These are phyloP conservation scores for Alopecurus myosuroides DNA, from an alignment of 176 grass and related monocot genomes.

Conservation along the genomic window DNA sequence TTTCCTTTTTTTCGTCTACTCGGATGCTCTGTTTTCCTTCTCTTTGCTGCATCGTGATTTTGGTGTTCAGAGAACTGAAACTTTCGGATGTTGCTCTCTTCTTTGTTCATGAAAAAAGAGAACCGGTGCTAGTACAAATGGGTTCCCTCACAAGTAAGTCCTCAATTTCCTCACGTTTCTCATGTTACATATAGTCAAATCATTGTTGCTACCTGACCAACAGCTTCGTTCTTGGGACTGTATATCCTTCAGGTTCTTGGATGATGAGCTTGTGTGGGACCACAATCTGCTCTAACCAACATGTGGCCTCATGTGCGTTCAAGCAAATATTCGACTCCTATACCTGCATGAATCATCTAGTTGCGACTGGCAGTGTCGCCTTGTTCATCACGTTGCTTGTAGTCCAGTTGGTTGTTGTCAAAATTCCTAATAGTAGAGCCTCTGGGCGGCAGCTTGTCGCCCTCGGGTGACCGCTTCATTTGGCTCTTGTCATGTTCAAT, in stretches of 20 bases:
- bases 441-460: not conserved
- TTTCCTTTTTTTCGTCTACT: no score
- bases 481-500: constrained; percentile 22
- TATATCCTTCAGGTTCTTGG: constrained; percentile 32
- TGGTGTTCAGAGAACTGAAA: no score
- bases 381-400: constrained; percentile 18
- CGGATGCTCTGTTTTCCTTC: no score
- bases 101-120: no score
- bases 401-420: constrained; percentile 40
- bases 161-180: not conserved
- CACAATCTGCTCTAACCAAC: constrained; percentile 36
- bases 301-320: constrained; percentile 16
- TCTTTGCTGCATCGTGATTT: no score
- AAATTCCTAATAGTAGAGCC: constrained; percentile 17
- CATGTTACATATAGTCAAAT: not conserved
- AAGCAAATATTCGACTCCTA: constrained; percentile 36
- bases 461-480: constrained; percentile 16
- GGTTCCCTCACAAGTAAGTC: constrained; percentile 27
- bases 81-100: no score
- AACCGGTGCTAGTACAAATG: no score
- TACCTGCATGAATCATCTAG: constrained; percentile 63
- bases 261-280: constrained; percentile 32
- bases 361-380: not conserved
- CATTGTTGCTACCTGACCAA: not conserved
- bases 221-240: no score